Base-by-base conservation (phyloP, 495 filamentous ascomycete species). In the Tricharina praecox region DNA sequence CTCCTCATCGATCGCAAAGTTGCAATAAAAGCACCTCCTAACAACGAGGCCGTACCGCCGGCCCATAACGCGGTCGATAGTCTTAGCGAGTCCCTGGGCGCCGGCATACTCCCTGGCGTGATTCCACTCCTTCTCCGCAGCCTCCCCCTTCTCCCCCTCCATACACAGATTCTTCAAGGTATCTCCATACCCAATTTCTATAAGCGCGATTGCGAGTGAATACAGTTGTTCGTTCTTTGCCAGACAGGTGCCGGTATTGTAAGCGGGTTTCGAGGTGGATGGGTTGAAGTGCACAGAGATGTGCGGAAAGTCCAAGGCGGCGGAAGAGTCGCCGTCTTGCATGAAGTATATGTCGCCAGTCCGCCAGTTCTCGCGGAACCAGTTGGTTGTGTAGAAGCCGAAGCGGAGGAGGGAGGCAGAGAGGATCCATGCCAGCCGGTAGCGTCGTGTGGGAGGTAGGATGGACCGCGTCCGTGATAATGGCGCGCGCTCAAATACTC, bases 11-110 rank as follows among this genome's bases (percentile, higher is more conserved):
- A 51, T 48, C 7, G 42, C 50, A 42, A 51, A 51, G 30, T 48
- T 37, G 13, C 50, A 51, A 33, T 41, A 51, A 16, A 53, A 45
- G 19, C 50, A 53, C 8, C 50, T 47, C 8, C 23, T 49, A 2
- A 53, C 50, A 39, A 53, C 46, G 21, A 39, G 21, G 25, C 44
- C 50, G 43, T 47, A 52, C 24, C 39, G 45, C 8, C 28, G 47
- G 15, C 50, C 33, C 36, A 47, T 40, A 23, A 47, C 25, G n/a
- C 38, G 30, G 3, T 33, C 45, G 13, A 52, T 42, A 20, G 35
- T 26, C 15, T 50, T 48, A 4, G 33, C 21, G 11, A 49, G 11
- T 32, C 21, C 41, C 36, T 47, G 39, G 15, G 40, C 51, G 11
- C 42, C 48, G 21, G 48, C 33, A 26, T 47, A 49, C 30, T 50